A percentile compares a stretch with the other conserved stretches of the same genome.
phyloP scores from a whole-genome alignment of 331 rosid species.

The Ulmus americana region DNA sequence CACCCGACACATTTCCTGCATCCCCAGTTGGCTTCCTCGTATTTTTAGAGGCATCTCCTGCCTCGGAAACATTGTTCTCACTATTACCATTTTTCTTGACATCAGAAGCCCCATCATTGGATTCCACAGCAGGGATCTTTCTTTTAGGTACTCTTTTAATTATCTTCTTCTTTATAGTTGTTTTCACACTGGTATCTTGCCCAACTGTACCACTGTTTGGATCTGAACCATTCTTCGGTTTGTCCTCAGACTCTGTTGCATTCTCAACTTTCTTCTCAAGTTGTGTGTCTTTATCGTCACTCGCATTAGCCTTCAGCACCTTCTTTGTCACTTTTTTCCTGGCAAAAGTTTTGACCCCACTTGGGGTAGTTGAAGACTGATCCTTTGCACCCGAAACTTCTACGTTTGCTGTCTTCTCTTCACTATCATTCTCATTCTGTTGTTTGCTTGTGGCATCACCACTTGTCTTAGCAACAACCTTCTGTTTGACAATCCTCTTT shows the following conservation, averaged over 20 bases:
- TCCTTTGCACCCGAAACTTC: slow-evolving; percentile 33
- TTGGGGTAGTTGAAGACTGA: slow-evolving; percentile 39
- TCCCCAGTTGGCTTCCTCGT: slow-evolving; percentile 37
- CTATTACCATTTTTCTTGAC: slow-evolving; percentile 31
- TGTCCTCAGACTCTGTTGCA: slow-evolving; percentile 38
- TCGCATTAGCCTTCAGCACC: slow-evolving; percentile 36
- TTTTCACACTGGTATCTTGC: slow-evolving; percentile 40
- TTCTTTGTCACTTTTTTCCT: slow-evolving; percentile 33
- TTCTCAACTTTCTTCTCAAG: slow-evolving; percentile 34
- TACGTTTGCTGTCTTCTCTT: slow-evolving; percentile 32
- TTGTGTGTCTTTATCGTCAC: slow-evolving; percentile 22
- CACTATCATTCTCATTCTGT: slow-evolving; percentile 22
- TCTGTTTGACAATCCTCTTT: slow-evolving; percentile 75
- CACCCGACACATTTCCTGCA: slow-evolving; percentile 27
- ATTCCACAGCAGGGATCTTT: slow-evolving; percentile 48
- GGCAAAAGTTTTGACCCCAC: slow-evolving; percentile 30
- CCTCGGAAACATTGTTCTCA: slow-evolving; percentile 25
- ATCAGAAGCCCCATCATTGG: slow-evolving; percentile 36
- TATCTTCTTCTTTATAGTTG: slow-evolving; percentile 65
- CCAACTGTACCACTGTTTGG: slow-evolving; percentile 27
- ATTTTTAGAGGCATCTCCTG: slow-evolving; percentile 30
- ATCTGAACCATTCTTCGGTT: slow-evolving; percentile 41
- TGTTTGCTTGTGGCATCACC: slow-evolving; percentile 40
- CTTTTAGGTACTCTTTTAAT: slow-evolving; percentile 80
- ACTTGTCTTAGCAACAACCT: slow-evolving; percentile 43